Base-by-base conservation (phyloP, 441 rosid genomes). In the Raphanus hybrid region DNA sequence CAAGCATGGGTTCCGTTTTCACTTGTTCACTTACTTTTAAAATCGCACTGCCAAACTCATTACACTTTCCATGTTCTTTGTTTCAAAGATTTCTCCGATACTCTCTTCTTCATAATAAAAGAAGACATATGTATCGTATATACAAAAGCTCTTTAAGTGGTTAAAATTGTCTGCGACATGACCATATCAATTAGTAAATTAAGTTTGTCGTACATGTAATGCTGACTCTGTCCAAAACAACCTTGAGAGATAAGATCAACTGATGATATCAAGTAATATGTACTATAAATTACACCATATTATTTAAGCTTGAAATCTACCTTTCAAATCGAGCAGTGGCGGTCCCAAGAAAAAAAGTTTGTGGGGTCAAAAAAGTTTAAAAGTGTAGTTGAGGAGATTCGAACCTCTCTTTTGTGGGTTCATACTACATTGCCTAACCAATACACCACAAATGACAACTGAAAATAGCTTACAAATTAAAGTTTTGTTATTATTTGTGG, bases 1-100 rank as follows among this genome's bases (percentile, higher is more conserved):
- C 18, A 77, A 57, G 71, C 67, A 77, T 77, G 80, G 80, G 76
- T 77, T 65, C 23, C 29, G 4, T 71, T 77, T 70, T 71, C 34
- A 65, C 80, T 39, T 65, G 50, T 77, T 66, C 63, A 77, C 76
- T 77, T 45, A 59, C 67, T 71, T 71, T 65, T 12, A 43, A 71
- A 57, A 23, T 54, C 26, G 2, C 37, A 63, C 70, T 70, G 41
- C 37, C 23, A 39, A 70, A 69, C 43, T 58, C 50, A 18, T 55
- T 76, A 70, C 29, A 43, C 11, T 29, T 32, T 45, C 67, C 72
- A 71, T 77, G 80, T 71, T 61, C 62, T 65, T 77, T 71, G 72
- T 71, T 65, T 77, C 29, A 50, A 75, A 60, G 63, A 43, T 35
- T 23, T 76, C 64, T 69, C 41, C 7, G 2, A 29, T 7, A 26